Base-by-base conservation (phyloP, 1,284 basidiomycete species). In the Microbotryum lychnidis-dioicae region DNA sequence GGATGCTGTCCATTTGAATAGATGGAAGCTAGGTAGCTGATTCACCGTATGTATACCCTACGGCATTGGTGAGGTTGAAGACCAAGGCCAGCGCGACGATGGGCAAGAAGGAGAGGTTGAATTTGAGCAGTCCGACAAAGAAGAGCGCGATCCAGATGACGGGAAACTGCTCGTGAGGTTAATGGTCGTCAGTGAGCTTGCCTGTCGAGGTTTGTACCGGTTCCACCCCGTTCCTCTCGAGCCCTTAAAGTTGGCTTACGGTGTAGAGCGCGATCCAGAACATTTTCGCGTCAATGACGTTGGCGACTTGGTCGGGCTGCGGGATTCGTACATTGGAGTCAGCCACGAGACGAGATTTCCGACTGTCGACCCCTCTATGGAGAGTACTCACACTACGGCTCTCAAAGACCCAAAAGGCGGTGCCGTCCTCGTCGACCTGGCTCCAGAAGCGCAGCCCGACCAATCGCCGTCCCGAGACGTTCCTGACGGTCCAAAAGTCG, bases 401-500 rank as follows among this genome's bases (percentile, higher is more conserved):
- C 77, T 94, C 91, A 70, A 96, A 96, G 4, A 96, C 91, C 91
- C 91, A 96, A 68, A 86, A 90, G 73, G 87, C 91, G 73, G 93
- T 90, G 2, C 92, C 92, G 69, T 96, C 91, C 59, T 94, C 91
- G 71, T 96, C 91, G 16, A 97, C 91, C 76, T 96, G 91, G 74
- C 96, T 97, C 92, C 92, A 97, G 73, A 92, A 97, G 60, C 92
- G 81, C 66, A 97, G 77, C 14, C 92, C 92, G 12, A 96, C 92
- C 14, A 97, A 79, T 12, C 87, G 90, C 64, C 93, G 80, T 3
- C 92, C 92, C 1, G 91, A 84, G 25, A 97, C 89, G 72, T 97
- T 97, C 86, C 92, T 69, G 69, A 90, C 91, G 72, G 93, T 96
- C 93, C 92, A 96, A 74, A 97, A 97, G 77, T 97, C 92, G 81